Percentiles rank a stretch among this genome's conserved stretches.
Conservation (phyloP, 441 rosid genomes). For the Corymbia citriodora region DNA sequence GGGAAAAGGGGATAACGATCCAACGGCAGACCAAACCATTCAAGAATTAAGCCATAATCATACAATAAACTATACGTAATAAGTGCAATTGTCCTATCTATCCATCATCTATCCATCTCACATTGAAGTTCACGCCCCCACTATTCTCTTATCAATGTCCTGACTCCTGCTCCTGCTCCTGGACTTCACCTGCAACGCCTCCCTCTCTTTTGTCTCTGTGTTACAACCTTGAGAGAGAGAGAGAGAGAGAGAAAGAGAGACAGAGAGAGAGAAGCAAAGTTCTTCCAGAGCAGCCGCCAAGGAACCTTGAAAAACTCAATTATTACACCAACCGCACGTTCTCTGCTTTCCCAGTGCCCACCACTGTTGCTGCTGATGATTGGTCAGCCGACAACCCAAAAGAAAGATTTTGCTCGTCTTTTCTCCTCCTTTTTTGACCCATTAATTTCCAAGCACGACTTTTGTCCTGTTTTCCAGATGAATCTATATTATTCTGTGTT, state of each 20-base stretch:
- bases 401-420: background rate
- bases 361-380: background rate
- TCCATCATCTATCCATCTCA: background rate
- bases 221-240: background rate
- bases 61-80: background rate
- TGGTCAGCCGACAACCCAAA: background rate
- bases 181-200: background rate
- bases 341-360: background rate
- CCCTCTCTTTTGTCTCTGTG: background rate
- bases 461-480: background rate
- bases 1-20: background rate
- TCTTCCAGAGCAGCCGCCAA: background rate
- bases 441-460: background rate
- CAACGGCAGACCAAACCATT: background rate
- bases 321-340: background rate
- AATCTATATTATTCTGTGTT: background rate
- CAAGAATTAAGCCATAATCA: background rate
- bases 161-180: background rate
- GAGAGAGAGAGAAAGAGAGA: background rate
- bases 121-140: background rate
- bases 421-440: background rate
- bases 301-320: background rate
- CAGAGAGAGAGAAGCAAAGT: background rate
- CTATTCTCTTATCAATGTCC: background rate
- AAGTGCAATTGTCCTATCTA: background rate